Percentiles rank a stretch among this genome's conserved stretches.
phyloP scores from a whole-genome alignment of 495 filamentous ascomycete genomes.

The Penicillium flavigenum region DNA sequence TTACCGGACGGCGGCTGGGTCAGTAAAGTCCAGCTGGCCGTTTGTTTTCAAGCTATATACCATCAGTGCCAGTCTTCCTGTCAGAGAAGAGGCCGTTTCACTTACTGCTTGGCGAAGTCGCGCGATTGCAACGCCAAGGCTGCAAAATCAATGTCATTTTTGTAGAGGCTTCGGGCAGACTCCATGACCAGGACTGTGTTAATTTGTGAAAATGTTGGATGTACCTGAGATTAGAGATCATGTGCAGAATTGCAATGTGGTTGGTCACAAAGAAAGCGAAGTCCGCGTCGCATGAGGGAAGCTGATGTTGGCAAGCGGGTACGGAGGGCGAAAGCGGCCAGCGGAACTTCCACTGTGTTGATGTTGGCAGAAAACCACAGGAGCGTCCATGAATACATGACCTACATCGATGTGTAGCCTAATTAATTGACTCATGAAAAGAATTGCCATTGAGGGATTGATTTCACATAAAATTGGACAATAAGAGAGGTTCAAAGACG shows the following conservation, averaged over 20 bases:
- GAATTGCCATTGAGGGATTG: no score
- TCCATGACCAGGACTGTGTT: slow-evolving; percentile 27
- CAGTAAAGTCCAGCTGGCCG: slow-evolving; percentile 74
- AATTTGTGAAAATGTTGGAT: not conserved
- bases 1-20: slow-evolving; percentile 72
- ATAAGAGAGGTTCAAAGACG: no score
- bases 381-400: no score
- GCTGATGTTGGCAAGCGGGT: not conserved
- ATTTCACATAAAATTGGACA: no score
- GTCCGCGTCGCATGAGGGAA: not conserved
- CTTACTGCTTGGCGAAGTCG: slow-evolving; percentile 58
- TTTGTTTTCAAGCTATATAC: slow-evolving; percentile 54
- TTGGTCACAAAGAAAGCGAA: not conserved
- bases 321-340: not conserved
- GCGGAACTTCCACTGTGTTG: not conserved
- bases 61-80: slow-evolving; percentile 12
- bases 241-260: not conserved
- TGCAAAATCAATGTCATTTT: slow-evolving; percentile 61
- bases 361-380: no score
- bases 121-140: slow-evolving; percentile 56
- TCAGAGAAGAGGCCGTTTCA: slow-evolving; percentile 6
- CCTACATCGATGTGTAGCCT: no score
- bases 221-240: not conserved
- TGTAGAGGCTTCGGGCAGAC: slow-evolving; percentile 50
- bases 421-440: no score